Evolutionary conservation across 768 basidiomycete species (phyloP), one percentile per base, ranked within the genome.

Genomic region (Saitozyma podzolica): DNA sequence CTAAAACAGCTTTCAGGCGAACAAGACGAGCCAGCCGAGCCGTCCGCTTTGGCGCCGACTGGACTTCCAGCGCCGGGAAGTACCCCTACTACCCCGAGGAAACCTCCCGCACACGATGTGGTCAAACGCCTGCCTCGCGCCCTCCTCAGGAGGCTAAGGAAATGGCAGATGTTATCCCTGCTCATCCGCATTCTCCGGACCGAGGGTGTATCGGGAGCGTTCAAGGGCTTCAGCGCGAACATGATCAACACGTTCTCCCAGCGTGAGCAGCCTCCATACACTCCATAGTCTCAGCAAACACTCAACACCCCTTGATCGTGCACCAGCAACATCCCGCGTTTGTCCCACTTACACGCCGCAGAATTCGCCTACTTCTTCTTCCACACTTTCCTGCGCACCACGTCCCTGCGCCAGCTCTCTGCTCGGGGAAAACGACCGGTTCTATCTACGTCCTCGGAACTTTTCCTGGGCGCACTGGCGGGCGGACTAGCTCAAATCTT

Each of bases 341-440:
- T 5, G 2, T 29, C 29, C 29, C 29, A 29, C 29, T 62, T 53
- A 68, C 50, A 9, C 51, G 6, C 7, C 20, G 17, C 62, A 96
- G 94, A 96, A 86, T 97, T 94, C 76, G 95, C 96, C 29, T 99
- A 99, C 82, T 99, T 99, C 84, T 98, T 95, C 84, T 98, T 96
- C 83, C 97, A 98, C 79, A 90, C 93, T 19, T 84, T 92, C 79
- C 89, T 98, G 29, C 86, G 96, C 67, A 86, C 89, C 11, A 29
- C 60, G 8, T 59, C 63, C 41, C 58, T 74, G 37, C 50, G 54
- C 29, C 58, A 64, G 14, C 62, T 65, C 13, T 54, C 54, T 14
- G 47, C 8, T 56, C 43, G 13, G 43, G 37, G 43, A n/a, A 50
- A 8, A 6, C 51, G 19, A 17, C 52, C 56, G 13, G 17, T 53